phyloP scores from a whole-genome alignment of 495 filamentous ascomycete genomes.

The Talaromyces thailandensis region DNA sequence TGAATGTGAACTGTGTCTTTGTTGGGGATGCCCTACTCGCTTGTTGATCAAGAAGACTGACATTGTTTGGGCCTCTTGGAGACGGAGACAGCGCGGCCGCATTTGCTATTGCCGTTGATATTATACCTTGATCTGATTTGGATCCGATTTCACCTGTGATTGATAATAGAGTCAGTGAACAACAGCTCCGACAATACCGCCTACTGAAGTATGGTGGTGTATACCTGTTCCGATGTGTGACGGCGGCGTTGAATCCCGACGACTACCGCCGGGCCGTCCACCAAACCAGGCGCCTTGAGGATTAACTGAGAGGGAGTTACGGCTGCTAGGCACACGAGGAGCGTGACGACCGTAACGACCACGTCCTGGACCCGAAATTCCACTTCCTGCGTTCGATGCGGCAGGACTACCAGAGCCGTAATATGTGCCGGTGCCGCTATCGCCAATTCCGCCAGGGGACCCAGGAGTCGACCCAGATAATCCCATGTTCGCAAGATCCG shows the following conservation, averaged over 20 bases:
- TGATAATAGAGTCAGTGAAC: slow-evolving; percentile 5
- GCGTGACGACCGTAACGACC: slow-evolving; percentile 62
- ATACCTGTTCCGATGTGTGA: slow-evolving; percentile 31
- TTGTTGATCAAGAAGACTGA: slow-evolving; percentile 67
- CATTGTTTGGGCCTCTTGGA: slow-evolving; percentile 58
- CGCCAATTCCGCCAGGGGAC: slow-evolving; percentile 29
- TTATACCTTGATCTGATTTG: slow-evolving; percentile 61
- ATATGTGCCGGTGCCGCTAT: slow-evolving; percentile 43
- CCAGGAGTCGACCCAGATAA: slow-evolving; percentile 38
- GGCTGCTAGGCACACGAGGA: slow-evolving; percentile 41
- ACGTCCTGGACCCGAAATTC: slow-evolving; percentile 70
- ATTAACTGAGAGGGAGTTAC: slow-evolving; percentile 52
- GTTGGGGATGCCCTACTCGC: slow-evolving; percentile 47
- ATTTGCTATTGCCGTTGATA: slow-evolving; percentile 82
- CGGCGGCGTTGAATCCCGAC: slow-evolving; percentile 31
- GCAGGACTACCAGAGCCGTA: slow-evolving; percentile 46
- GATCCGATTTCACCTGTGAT: slow-evolving; percentile 20
- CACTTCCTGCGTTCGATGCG: slow-evolving; percentile 38
- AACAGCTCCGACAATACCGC: neutral
- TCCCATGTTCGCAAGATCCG: slow-evolving; percentile 54
- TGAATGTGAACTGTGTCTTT: slow-evolving; percentile 87
- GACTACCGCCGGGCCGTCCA: slow-evolving; percentile 21
- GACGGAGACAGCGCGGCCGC: slow-evolving; percentile 61
- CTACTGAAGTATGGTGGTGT: neutral
- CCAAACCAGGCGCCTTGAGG: slow-evolving; percentile 28